Percentiles rank a stretch among this genome's conserved stretches.
Conservation (phyloP, 306 rosid genomes). For the Vigna hirtella region DNA sequence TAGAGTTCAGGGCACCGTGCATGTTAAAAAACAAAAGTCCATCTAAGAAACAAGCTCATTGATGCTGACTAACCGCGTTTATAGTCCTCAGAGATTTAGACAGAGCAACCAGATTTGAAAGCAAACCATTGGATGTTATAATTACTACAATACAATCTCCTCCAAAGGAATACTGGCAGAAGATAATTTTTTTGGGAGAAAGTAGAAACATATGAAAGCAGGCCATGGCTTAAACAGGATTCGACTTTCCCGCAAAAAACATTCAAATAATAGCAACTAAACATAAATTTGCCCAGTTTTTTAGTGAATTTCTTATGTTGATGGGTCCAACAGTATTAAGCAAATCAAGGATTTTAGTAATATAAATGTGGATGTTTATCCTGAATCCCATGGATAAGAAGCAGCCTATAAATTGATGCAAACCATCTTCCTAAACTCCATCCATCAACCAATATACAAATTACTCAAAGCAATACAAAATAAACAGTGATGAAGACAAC, state of each 20-base stretch:
- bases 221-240: not conserved
- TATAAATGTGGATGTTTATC: not conserved
- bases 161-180: too few relatives aligned
- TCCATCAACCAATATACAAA: slow-evolving; percentile 7
- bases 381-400: not conserved
- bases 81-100: not conserved
- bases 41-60: not conserved
- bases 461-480: not conserved
- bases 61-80: not conserved
- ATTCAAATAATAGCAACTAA: not conserved
- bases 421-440: not conserved
- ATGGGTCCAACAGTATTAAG: not conserved
- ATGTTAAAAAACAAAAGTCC: not conserved
- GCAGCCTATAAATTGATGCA: slow-evolving; percentile 10
- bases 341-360: not conserved
- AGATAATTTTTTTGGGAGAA: too few relatives aligned
- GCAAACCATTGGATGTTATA: too few relatives aligned
- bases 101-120: not conserved
- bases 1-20: too few relatives aligned
- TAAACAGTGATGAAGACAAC: slow-evolving; percentile 11
- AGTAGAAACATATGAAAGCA: too few relatives aligned
- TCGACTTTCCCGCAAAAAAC: not conserved
- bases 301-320: not conserved
- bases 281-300: not conserved
- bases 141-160: too few relatives aligned